Evolutionary conservation across 805 yeast species (phyloP).

Genomic region (Saccharomyces jurei): DNA sequence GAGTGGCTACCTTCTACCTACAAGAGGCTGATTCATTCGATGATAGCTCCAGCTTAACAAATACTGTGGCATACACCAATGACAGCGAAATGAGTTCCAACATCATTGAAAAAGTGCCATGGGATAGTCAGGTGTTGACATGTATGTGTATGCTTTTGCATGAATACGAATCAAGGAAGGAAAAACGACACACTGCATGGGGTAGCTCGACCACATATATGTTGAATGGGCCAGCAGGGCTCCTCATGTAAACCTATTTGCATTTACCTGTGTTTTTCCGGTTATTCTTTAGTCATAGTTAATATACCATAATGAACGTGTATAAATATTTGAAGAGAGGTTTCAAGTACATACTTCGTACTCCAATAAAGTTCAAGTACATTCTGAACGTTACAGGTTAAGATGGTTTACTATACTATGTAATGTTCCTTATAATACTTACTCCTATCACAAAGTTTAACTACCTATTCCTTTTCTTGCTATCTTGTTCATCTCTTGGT

Average conservation of each 20-base stretch:
- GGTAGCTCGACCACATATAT: not conserved
- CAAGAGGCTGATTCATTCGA: conserved; percentile 10
- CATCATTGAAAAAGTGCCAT: conserved; percentile 13
- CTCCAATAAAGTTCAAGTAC: not conserved
- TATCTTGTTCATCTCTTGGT: conserved; percentile 7
- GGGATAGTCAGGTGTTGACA: conserved; percentile 24
- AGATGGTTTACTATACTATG: not conserved
- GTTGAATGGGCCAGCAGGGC: not conserved
- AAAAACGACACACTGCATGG: conserved; percentile 14
- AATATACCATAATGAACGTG: too few relatives aligned
- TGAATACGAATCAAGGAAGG: conserved; percentile 28
- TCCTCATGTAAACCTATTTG: not conserved
- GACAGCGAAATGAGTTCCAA: not conserved
- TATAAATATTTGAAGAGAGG: not conserved
- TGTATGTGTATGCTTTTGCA: conserved; percentile 30
- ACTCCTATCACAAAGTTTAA: not conserved
- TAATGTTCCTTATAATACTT: not conserved
- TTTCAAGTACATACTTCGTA: not conserved
- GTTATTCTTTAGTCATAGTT: not conserved
- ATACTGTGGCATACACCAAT: not conserved
- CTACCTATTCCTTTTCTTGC: conserved; percentile 1
- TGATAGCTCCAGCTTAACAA: not conserved
- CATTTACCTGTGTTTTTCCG: not conserved
- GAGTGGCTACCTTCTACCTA: conserved; percentile 19
- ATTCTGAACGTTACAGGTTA: not conserved